Evolutionary conservation across 768 basidiomycete genomes (phyloP), one percentile per base, ranked within the genome.

Genomic region (Mycena rebaudengoi): DNA sequence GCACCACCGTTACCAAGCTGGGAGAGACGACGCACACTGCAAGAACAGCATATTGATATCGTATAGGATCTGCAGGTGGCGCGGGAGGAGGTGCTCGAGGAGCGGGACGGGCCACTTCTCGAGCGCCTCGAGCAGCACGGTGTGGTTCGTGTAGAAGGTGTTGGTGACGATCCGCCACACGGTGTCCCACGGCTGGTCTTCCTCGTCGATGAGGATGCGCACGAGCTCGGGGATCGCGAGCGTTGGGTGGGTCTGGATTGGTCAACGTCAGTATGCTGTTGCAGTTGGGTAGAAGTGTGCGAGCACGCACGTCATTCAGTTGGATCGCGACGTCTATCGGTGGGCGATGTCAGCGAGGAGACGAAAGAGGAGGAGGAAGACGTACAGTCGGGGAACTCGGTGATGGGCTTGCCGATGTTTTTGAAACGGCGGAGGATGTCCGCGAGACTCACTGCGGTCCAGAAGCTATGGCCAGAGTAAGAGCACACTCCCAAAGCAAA

Each of bases 371-470:
- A n/a, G n/a, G n/a, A n/a, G n/a, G 25, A n/a, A 50, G 26, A 75
- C 87, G 57, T 70, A 92, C 90, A 91, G 60, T 97, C 93, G 1
- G 95, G 85, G 73, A 99, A 88, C 66, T 92, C 88, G 10, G 81
- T 78, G 66, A 96, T 89, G 2, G 90, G 89, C 74, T 92, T 91
- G 46, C 86, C 90, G n/a, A 92, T 81, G 77, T 97, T 91, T 83
- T 91, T 95, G 86, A 95, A 99, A 49, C 96, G 88, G 54, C 96
- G 87, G 46, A 96, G 71, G 73, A 99, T 98, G 72, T 99, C 96
- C 44, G 87, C 86, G 44, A 96, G 82, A 74, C 90, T 91, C 29
- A 95, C 91, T 49, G 92, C 88, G 43, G 93, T 94, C 94, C 95
- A 91, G 80, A 97, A 93, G 78, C 83, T 83, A 46, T 4, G 23